phyloP scores from a whole-genome alignment of 2,329 filamentous ascomycete genomes.

The Aspergillus costaricaensis region DNA sequence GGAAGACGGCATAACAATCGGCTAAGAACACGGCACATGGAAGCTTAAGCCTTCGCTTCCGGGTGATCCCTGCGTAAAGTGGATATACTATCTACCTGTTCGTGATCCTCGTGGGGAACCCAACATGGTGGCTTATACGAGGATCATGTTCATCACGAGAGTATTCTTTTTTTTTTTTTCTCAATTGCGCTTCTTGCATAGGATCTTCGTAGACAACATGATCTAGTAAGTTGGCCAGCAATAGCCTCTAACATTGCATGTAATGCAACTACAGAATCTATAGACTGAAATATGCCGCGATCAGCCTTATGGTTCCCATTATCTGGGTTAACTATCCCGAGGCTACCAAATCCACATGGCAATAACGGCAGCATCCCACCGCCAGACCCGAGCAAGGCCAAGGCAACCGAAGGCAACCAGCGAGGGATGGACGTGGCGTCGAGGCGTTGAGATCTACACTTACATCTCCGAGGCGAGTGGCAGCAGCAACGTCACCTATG shows the following conservation, averaged over 20 bases:
- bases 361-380: neutral
- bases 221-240: neutral
- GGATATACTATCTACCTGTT: neutral
- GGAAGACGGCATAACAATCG: neutral
- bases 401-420: slow-evolving; percentile 47
- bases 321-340: neutral
- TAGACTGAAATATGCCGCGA: neutral
- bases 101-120: neutral
- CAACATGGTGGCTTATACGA: neutral
- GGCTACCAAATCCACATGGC: neutral
- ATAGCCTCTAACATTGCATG: neutral
- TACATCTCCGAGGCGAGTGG: no score
- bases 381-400: slow-evolving; percentile 2
- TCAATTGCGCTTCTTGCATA: neutral
- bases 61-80: neutral
- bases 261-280: no score
- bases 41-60: neutral
- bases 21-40: neutral
- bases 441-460: no score
- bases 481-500: no score
- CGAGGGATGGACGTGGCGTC: slow-evolving; percentile 23
- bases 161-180: neutral
- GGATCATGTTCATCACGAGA: neutral
- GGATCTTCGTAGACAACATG: neutral
- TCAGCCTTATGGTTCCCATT: neutral